These are phyloP conservation scores for Rutstroemia sp. DNA, from an alignment of 2,329 filamentous ascomycete species.

Conservation along the genomic window DNA sequence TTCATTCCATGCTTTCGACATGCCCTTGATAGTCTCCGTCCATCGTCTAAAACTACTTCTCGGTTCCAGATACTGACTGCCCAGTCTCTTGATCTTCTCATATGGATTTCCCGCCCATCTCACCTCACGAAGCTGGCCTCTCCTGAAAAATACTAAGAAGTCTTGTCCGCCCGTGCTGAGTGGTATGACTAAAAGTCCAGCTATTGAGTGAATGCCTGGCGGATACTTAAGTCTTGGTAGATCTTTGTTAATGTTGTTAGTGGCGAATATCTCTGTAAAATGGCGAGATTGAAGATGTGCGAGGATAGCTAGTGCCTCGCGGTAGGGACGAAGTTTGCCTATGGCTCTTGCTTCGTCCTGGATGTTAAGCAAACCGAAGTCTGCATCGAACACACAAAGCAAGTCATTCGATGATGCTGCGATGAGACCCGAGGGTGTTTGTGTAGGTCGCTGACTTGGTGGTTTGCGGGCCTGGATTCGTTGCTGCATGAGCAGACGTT, in stretches of 20 bases:
- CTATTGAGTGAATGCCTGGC: slow-evolving; percentile 72
- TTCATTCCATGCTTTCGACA: slow-evolving; percentile 80
- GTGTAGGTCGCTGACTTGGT: background rate
- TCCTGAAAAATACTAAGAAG: slow-evolving; percentile 90
- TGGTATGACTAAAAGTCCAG: slow-evolving; percentile 75
- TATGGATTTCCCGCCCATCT: slow-evolving; percentile 81
- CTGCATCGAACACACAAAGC: slow-evolving; percentile 16
- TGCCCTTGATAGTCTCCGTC: slow-evolving; percentile 69
- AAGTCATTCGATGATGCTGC: slow-evolving; percentile 16
- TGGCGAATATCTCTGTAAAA: slow-evolving; percentile 67
- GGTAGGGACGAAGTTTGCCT: slow-evolving; percentile 66
- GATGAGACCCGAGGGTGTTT: slow-evolving; percentile 17
- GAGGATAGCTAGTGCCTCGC: slow-evolving; percentile 75
- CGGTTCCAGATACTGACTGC: slow-evolving; percentile 64
- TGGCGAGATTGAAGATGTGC: slow-evolving; percentile 75
- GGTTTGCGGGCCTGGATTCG: slow-evolving; percentile 14
- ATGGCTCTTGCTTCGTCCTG: slow-evolving; percentile 83
- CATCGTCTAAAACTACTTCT: slow-evolving; percentile 73
- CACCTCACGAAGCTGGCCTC: slow-evolving; percentile 65
- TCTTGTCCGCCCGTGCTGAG: slow-evolving; percentile 68
- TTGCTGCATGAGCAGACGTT: slow-evolving; percentile 11
- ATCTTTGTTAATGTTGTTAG: slow-evolving; percentile 66
- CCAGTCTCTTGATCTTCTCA: slow-evolving; percentile 66
- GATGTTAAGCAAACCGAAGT: slow-evolving; percentile 70
- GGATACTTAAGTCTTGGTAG: slow-evolving; percentile 75